Base-by-base conservation (phyloP, 805 yeast species). In the Wickerhamia fluorescens region DNA sequence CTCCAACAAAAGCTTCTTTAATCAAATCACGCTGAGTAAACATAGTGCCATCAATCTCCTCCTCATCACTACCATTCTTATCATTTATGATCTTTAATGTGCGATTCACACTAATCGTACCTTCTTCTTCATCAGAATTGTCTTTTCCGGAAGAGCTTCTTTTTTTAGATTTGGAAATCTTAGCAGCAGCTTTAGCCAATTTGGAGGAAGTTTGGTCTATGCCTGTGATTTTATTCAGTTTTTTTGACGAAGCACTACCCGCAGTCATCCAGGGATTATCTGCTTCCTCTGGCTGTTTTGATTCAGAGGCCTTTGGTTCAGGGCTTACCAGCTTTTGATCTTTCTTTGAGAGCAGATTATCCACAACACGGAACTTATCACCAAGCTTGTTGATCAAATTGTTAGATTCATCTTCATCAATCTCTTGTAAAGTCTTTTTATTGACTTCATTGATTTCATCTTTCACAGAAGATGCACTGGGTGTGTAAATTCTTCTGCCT, bases 1-100 rank as follows among this genome's bases (percentile, higher is more conserved):
- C 98, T 16, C 97, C 97, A 3, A 96, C 96, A 67, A 92, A 92
- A 0, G 97, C 98, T 49, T 87, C 80, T 36, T 79, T 75, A 37
- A 92, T 81, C 25, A 92, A 66, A 30, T 85, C 88, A 40, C 76
- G 75, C 48, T 87, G 95, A 42, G 75, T 73, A 62, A 87, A 84
- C 71, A 73, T 66, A 18, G 58, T 51, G 11, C 58, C 71, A 9
- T 42, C 44, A n/a, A 36, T 47, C 10, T 43, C 53, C 19, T 49
- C 58, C 10, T 58, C 68, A n/a, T 61, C 68, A 20, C 31, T 27
- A 4, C 25, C 25, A n/a, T 56, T 65, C 20, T 34, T 39, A 13
- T 27, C 68, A 40, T 73, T 78, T 7, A 64, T 61, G 14, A 78
- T 55, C 16, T 63, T 57, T 40, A 85, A 56, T 1, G 81, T 75